Evolutionary conservation across 2,329 filamentous ascomycete genomes (phyloP), one percentile per base, ranked within the genome.

Genomic region (Sporothrix sp.): DNA sequence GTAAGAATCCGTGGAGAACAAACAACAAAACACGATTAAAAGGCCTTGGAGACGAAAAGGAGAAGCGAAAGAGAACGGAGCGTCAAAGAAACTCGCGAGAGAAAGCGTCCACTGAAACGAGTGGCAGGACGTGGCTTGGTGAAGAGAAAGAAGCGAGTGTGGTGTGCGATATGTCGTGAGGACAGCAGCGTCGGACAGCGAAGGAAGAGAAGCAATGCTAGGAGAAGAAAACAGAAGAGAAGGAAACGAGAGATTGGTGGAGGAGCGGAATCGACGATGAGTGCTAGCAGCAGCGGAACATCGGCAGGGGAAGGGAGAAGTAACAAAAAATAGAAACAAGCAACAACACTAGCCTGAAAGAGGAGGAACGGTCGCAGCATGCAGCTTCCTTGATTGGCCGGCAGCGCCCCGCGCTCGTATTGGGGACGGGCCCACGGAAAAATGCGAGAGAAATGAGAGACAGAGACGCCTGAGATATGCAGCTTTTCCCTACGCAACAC

Each of bases 291-390:
- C 25, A 10, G 25, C 25, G 30, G 18, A 40, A 21, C 21, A 30
- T 10, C 18, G 11, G 13, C 7, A 11, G 36, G n/a, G 20, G 20
- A 42, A 35, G 25, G 18, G 30, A 16, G 23, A 16, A 36, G 27
- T 11, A 44, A 44, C 39, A 43, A 51, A 47, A 51, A 51, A 51
- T 35, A 35, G 50, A 46, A 51, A 36, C 32, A 40, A 42, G 43
- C 40, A 23, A 7, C 28, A 38, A 35, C 33, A 32, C 42, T 46
- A 28, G 37, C n/a, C 38, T 20, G 43, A 46, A 36, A 46, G 30
- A 20, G 45, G 30, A 16, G 32, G 44, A 21, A 37, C 20, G 47
- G 39, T 36, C 28, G 38, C 38, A 42, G 28, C 27, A 40, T 14
- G 37, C 37, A 35, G 37, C 38, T 35, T 33, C 28, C 37, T 49